Percentiles rank a stretch among this genome's conserved stretches.
These are phyloP conservation scores for Achaetomiella virescens DNA, from an alignment of 495 filamentous ascomycete genomes.

Conservation along the genomic window DNA sequence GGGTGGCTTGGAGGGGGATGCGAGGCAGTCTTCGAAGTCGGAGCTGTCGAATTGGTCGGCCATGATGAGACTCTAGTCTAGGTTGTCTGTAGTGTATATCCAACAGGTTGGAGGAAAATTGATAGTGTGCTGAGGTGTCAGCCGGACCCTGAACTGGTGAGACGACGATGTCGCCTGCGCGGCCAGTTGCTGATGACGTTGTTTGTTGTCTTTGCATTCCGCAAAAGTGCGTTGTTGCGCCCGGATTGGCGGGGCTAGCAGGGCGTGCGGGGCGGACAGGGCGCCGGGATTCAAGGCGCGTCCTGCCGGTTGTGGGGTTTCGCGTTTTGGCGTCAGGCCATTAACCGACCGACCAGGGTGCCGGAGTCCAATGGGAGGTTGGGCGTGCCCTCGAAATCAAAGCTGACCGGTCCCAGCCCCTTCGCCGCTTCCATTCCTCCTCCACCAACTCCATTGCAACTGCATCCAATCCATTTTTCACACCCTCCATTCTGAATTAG, in stretches of 20 bases:
- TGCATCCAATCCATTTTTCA: background rate
- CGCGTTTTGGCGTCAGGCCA: conserved; percentile 19
- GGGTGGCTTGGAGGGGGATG: conserved; percentile 51
- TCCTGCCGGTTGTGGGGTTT: conserved; percentile 16
- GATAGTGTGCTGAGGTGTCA: background rate
- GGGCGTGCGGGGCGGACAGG: conserved; percentile 6
- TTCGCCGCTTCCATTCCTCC: conserved; percentile 12
- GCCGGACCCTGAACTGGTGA: background rate
- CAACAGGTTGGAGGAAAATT: background rate
- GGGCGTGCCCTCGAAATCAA: conserved; percentile 14
- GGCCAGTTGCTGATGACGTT: conserved; percentile 14
- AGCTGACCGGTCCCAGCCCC: conserved; percentile 20
- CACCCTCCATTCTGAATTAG: background rate
- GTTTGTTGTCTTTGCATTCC: conserved; percentile 4
- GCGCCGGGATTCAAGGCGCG: conserved; percentile 6
- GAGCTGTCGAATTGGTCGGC: conserved; percentile 21
- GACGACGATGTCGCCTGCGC: background rate
- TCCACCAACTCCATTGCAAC: conserved; percentile 8
- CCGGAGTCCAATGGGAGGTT: conserved; percentile 18
- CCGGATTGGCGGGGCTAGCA: conserved; percentile 24
- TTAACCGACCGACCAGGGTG: conserved; percentile 18
- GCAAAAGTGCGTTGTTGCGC: conserved; percentile 11
- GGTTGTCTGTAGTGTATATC: background rate
- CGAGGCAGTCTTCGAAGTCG: conserved; percentile 57
- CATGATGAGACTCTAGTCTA: conserved; percentile 15